Conservation (phyloP, 140 eudicot species). For the Stevia rebaudiana region DNA sequence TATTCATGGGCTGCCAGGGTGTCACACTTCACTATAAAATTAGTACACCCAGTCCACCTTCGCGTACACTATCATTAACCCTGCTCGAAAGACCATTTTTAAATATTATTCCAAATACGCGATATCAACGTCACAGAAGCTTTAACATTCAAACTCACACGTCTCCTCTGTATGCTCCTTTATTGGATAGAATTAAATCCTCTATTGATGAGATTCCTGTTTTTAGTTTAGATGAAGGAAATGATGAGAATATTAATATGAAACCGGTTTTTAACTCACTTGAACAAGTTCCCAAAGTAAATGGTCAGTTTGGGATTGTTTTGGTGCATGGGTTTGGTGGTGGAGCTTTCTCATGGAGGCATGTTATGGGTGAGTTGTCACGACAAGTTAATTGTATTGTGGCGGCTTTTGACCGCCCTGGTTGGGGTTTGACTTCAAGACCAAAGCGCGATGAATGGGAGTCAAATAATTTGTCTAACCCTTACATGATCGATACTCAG, state of each 20-base stretch:
- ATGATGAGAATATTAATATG: constrained; percentile 33
- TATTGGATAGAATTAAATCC: constrained; percentile 52
- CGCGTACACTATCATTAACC: constrained; percentile 69
- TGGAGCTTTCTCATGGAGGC: constrained; percentile 97
- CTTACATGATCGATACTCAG: constrained; percentile 93
- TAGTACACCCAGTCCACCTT: constrained; percentile 61
- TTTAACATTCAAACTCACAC: constrained; percentile 53
- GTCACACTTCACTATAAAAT: constrained; percentile 84
- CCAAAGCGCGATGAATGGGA: constrained; percentile 77
- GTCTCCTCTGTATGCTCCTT: constrained; percentile 65
- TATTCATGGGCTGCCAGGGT: constrained; percentile 61
- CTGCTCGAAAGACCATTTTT: constrained; percentile 41
- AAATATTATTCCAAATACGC: constrained; percentile 37
- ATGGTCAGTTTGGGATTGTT: constrained; percentile 65
- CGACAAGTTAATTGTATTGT: constrained; percentile 66
- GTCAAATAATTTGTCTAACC: constrained; percentile 68
- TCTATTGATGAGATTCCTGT: constrained; percentile 60
- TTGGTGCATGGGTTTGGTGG: constrained; percentile 99
- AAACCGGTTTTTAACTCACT: constrained; percentile 22
- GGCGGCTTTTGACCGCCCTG: constrained; percentile 96
- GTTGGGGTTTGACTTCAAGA: constrained; percentile 98
- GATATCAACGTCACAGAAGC: constrained; percentile 62
- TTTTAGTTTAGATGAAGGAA: constrained; percentile 49
- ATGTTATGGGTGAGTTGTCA: constrained; percentile 69
- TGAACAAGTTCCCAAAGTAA: constrained; percentile 42